A percentile compares a stretch with the other conserved stretches of the same genome.
Evolutionary conservation across 2,329 filamentous ascomycete genomes (phyloP).

Genomic region (Neofusicoccum parvum): DNA sequence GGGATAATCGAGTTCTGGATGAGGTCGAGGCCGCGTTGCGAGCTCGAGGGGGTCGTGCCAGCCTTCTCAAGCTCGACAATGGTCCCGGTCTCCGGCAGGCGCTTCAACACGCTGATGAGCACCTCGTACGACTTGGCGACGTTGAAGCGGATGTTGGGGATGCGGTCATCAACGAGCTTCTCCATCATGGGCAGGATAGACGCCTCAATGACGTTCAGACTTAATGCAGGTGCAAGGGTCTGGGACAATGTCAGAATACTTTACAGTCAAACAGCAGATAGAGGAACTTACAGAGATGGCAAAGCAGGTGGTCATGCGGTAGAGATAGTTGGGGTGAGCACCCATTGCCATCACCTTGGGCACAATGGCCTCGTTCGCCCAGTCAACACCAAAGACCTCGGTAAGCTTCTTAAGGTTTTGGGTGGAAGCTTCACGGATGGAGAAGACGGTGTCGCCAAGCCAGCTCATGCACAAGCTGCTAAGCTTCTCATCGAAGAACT

Average conservation of each 20-base stretch:
- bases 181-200: conserved; percentile 96
- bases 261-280: neutral
- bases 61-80: conserved; percentile 83
- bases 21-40: conserved; percentile 73
- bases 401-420: conserved; percentile 98
- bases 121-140: conserved; percentile 96
- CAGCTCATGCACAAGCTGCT: conserved; percentile 96
- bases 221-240: conserved; percentile 93
- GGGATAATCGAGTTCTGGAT: conserved; percentile 86
- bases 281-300: conserved; percentile 83
- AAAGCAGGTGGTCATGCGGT: conserved; percentile 99
- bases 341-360: conserved; percentile 99
- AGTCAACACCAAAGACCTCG: conserved; percentile 96
- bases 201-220: conserved; percentile 86
- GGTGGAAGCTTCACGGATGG: conserved; percentile 94
- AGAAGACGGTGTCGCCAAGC: conserved; percentile 98
- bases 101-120: conserved; percentile 87
- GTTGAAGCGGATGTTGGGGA: conserved; percentile 99
- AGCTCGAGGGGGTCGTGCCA: conserved; percentile 61
- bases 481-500: conserved; percentile 98
- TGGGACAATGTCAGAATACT: conserved; percentile 44
- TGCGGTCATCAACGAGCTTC: conserved; percentile 89
- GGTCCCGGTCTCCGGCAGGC: conserved; percentile 85
- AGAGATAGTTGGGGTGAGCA: conserved; percentile 96
- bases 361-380: conserved; percentile 95